These are phyloP conservation scores for Eimeria acervulina DNA, from an alignment of 169 alveolate species.

Conservation along the genomic window DNA sequence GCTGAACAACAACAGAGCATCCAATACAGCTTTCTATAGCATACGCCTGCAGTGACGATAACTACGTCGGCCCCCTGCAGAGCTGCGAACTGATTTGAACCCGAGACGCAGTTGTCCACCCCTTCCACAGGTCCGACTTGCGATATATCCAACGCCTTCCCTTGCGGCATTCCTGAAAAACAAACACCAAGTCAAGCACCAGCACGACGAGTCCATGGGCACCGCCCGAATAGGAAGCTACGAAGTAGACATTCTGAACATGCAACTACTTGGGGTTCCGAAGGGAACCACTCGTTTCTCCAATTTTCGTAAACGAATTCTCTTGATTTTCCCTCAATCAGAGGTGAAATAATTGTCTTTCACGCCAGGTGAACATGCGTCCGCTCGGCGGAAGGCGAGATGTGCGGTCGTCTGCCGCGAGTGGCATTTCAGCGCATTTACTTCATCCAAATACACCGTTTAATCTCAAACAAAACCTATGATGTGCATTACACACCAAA, in stretches of 20 bases:
- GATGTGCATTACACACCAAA: neutral
- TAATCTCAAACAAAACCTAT: neutral
- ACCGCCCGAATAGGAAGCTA: neutral
- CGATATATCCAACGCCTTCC: constrained; percentile 90
- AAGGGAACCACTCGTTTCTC: neutral
- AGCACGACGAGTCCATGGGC: neutral
- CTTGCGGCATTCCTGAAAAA: constrained; percentile 89
- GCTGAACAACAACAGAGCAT: neutral
- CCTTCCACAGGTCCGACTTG: constrained; percentile 89
- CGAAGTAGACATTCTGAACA: neutral
- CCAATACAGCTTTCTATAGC: neutral
- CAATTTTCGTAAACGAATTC: neutral
- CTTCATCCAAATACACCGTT: neutral
- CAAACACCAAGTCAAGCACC: neutral
- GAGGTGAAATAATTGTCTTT: neutral
- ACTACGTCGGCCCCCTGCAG: constrained; percentile 91
- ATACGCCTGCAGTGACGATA: constrained; percentile 93
- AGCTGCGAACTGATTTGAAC: constrained; percentile 87
- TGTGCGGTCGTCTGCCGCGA: neutral
- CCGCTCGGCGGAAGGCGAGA: neutral
- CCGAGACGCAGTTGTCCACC: constrained; percentile 86
- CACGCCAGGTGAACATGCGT: neutral
- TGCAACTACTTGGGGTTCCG: neutral
- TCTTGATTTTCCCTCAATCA: neutral
- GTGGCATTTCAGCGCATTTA: no score